phyloP scores from a whole-genome alignment of 148 eudicot species.

The Oxyria digyna region DNA sequence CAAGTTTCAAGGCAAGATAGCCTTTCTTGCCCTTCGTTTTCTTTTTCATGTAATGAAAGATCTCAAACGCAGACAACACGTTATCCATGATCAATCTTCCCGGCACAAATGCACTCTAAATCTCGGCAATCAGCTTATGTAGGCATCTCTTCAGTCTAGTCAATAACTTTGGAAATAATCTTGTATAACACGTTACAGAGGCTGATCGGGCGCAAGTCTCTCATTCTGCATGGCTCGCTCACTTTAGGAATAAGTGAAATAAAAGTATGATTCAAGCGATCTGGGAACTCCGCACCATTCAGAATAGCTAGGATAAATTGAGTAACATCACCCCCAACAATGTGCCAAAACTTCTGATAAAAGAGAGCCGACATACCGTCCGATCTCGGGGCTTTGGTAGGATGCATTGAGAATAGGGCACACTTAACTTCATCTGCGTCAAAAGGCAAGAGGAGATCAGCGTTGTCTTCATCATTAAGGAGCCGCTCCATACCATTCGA shows the following conservation, averaged over 20 bases:
- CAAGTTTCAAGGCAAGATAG: no score
- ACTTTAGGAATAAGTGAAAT: background rate
- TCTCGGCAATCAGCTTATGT: no score
- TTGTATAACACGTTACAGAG: background rate
- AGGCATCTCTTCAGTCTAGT: no score
- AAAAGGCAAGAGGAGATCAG: no score
- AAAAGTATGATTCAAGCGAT: background rate
- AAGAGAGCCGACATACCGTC: background rate
- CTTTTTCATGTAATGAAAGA: no score
- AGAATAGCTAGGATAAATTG: background rate
- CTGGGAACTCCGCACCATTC: background rate
- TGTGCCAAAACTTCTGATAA: background rate
- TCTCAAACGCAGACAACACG: no score
- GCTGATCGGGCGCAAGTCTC: background rate
- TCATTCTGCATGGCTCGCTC: background rate
- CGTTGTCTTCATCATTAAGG: no score
- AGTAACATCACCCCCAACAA: background rate
- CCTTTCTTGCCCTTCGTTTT: no score
- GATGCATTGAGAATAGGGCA: background rate
- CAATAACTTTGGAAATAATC: no score
- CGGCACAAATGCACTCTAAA: no score
- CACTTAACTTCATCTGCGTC: no score
- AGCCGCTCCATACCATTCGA: background rate
- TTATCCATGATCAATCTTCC: no score
- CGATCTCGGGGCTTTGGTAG: background rate